Evolutionary conservation across 208 protist species (phyloP).

Genomic region (Kentomonas sorsogonicus): DNA sequence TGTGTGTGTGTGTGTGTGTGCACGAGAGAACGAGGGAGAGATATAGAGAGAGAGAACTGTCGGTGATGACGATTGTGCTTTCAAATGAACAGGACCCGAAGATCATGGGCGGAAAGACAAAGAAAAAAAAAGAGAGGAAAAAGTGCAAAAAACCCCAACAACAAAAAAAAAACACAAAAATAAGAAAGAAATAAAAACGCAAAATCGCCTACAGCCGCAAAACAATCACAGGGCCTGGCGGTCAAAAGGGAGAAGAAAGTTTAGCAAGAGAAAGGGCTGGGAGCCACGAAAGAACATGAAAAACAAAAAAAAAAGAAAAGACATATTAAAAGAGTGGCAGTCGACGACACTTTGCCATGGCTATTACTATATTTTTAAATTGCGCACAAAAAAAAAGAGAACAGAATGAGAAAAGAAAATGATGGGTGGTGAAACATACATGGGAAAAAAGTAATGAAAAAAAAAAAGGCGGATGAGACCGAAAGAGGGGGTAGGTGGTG

Average conservation of each 20-base stretch:
- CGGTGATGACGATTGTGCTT: too few relatives aligned
- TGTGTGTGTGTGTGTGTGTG: too few relatives aligned
- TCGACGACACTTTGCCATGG: neutral
- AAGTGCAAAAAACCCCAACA: slow-evolving; percentile 9
- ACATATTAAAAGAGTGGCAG: slow-evolving; percentile 1
- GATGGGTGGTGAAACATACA: neutral
- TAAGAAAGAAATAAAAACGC: slow-evolving; percentile 8
- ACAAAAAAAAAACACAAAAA: neutral
- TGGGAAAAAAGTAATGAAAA: neutral
- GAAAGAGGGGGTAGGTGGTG: too few relatives aligned
- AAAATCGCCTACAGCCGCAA: neutral
- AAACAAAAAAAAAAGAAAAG: slow-evolving; percentile 11
- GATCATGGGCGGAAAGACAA: too few relatives aligned
- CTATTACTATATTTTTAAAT: neutral
- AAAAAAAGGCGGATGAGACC: slow-evolving; percentile 12
- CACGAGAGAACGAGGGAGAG: too few relatives aligned
- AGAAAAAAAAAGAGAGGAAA: slow-evolving; percentile 15
- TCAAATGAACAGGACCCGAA: too few relatives aligned
- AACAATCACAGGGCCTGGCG: neutral
- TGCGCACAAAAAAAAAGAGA: slow-evolving; percentile 10
- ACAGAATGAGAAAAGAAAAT: slow-evolving; percentile 10
- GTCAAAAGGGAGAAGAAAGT: slow-evolving; percentile 4
- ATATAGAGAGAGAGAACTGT: too few relatives aligned
- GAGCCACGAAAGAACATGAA: neutral
- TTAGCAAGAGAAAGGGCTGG: neutral